Conservation (phyloP, 257 asterid genomes). For the Fraxinus pennsylvanica region DNA sequence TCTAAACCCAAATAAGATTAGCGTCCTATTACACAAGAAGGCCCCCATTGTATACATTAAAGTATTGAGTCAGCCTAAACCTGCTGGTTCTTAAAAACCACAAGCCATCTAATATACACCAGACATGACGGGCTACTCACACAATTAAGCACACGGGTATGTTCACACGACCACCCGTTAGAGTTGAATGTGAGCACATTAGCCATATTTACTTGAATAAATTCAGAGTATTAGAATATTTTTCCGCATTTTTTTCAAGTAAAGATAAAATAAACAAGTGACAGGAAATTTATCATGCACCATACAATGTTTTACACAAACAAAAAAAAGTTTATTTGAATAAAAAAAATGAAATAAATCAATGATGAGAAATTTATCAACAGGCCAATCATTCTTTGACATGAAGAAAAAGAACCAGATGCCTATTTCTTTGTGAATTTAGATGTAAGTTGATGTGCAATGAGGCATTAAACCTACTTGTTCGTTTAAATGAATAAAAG, state of each 20-base stretch:
- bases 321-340: not conserved
- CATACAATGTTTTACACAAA: not conserved
- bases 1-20: not conserved
- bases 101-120: not conserved
- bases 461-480: not conserved
- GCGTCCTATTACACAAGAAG: not conserved
- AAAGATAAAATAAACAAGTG: not conserved
- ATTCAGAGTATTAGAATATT: not conserved
- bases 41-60: not conserved
- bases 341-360: not conserved
- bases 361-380: not conserved
- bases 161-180: not conserved
- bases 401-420: conserved; percentile 11
- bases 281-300: not conserved
- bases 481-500: not conserved
- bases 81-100: not conserved
- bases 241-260: not conserved
- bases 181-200: not conserved
- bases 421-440: not conserved
- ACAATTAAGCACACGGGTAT: not conserved
- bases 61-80: not conserved
- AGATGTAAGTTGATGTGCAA: not conserved
- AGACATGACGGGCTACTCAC: not conserved
- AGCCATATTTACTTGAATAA: not conserved
- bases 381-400: not conserved